Conservation (phyloP, 108 stramenopile species). For the Parmales sp. region DNA sequence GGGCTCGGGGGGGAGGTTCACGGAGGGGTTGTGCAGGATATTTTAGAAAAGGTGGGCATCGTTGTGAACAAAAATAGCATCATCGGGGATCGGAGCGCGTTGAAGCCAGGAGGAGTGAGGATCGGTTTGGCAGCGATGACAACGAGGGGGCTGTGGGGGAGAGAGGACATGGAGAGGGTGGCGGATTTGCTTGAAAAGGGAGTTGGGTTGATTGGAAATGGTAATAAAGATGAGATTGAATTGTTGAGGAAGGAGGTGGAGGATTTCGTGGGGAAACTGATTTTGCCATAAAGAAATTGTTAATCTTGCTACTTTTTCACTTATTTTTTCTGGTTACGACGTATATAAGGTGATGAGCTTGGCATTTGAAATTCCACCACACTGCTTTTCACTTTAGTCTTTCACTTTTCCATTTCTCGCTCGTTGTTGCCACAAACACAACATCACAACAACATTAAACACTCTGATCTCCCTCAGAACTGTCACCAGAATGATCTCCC, state of each 20-base stretch:
- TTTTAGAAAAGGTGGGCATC: constrained; percentile 85
- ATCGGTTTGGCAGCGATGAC: constrained; percentile 90
- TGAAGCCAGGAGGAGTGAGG: constrained; percentile 97
- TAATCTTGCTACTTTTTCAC: background rate
- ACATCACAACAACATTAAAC: too few relatives aligned
- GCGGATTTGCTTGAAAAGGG: constrained; percentile 91
- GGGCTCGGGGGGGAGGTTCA: constrained; percentile 81
- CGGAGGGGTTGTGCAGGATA: constrained; percentile 94
- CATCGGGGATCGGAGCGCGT: constrained; percentile 87
- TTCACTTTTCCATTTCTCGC: too few relatives aligned
- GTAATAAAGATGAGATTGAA: constrained; percentile 34
- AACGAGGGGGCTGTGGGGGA: constrained; percentile 72
- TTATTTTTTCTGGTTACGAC: background rate
- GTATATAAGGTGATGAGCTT: too few relatives aligned
- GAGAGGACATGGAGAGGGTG: constrained; percentile 83
- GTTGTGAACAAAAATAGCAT: constrained; percentile 99
- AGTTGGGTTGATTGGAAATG: constrained; percentile 59
- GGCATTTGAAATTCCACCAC: too few relatives aligned
- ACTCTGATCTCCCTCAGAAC: too few relatives aligned
- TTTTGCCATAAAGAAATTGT: constrained; percentile 43
- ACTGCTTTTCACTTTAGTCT: too few relatives aligned
- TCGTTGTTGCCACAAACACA: too few relatives aligned
- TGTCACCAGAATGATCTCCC: too few relatives aligned
- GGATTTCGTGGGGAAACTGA: constrained; percentile 52
- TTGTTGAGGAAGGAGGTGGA: constrained; percentile 53